Conservation (phyloP, 495 filamentous ascomycete species). For the Achaetomiella virescens region DNA sequence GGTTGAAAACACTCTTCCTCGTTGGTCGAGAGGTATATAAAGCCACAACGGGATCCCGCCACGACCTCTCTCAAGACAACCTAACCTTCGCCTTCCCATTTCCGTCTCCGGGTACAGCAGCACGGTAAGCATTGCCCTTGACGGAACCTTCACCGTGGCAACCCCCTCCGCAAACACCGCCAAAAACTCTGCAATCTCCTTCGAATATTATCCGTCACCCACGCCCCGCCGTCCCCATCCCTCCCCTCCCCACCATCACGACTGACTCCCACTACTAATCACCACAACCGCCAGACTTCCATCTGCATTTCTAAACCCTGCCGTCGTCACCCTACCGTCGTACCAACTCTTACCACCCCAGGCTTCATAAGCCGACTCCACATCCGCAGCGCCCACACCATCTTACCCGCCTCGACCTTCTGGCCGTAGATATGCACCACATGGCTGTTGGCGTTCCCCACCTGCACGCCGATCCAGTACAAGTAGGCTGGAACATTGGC, state of each 20-base stretch:
- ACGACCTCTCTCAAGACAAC: too few species aligned
- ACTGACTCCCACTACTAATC: constrained; percentile 24
- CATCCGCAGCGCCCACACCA: constrained; percentile 46
- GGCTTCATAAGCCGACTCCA: constrained; percentile 42
- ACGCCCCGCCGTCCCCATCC: constrained; percentile 15
- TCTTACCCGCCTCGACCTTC: constrained; percentile 30
- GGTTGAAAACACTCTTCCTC: too few species aligned
- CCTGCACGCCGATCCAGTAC: constrained; percentile 49
- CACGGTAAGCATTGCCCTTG: constrained; percentile 22
- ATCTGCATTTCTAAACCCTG: constrained; percentile 44
- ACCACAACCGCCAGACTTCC: constrained; percentile 38
- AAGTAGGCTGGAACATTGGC: constrained; percentile 44
- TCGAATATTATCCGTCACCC: constrained; percentile 29
- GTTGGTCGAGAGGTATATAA: too few species aligned
- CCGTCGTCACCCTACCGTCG: constrained; percentile 27
- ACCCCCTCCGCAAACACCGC: constrained; percentile 11
- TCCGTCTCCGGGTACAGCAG: constrained; percentile 11
- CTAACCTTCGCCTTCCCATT: background rate
- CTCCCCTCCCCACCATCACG: constrained; percentile 16
- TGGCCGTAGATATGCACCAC: constrained; percentile 34
- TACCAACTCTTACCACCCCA: constrained; percentile 39
- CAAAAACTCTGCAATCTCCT: constrained; percentile 16
- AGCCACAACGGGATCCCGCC: too few species aligned
- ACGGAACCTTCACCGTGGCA: constrained; percentile 16
- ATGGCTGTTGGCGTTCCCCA: constrained; percentile 35